Conservation (phyloP, 108 stramenopile genomes). For the Aurantiochytrium sp. region DNA sequence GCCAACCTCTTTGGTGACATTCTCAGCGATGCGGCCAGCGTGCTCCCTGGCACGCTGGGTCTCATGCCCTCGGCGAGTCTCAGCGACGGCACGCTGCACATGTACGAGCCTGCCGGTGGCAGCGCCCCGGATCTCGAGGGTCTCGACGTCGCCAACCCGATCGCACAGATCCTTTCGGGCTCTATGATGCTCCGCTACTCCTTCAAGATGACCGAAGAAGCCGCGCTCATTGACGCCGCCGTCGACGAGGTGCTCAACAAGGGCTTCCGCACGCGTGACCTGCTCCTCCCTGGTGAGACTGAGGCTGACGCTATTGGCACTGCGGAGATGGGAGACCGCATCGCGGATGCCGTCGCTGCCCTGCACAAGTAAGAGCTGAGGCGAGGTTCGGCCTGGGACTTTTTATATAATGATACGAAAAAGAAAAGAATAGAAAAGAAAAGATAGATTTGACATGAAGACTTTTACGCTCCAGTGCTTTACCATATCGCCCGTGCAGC, state of each 20-base stretch:
- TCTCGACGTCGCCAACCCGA: slow-evolving; percentile 87
- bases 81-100: slow-evolving; percentile 79
- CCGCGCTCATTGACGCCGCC: slow-evolving; percentile 69
- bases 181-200: slow-evolving; percentile 97
- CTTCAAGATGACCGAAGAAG: slow-evolving; percentile 77
- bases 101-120: slow-evolving; percentile 98
- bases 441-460: too few species aligned
- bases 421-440: too few species aligned
- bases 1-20: slow-evolving; percentile 99
- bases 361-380: background rate
- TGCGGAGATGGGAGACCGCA: background rate
- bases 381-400: too few species aligned
- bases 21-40: slow-evolving; percentile 88
- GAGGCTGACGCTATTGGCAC: background rate
- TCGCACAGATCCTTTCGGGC: slow-evolving; percentile 93
- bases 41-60: slow-evolving; percentile 93
- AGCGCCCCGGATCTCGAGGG: slow-evolving; percentile 97
- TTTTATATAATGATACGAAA: too few species aligned
- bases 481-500: too few species aligned
- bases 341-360: background rate
- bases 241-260: slow-evolving; percentile 81
- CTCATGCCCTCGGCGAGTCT: slow-evolving; percentile 94
- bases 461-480: too few species aligned
- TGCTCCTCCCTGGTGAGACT: slow-evolving; percentile 19
- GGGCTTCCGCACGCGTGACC: slow-evolving; percentile 79